Evolutionary conservation across 1,284 basidiomycete species (phyloP).

Genomic region (Vanrija sp.): DNA sequence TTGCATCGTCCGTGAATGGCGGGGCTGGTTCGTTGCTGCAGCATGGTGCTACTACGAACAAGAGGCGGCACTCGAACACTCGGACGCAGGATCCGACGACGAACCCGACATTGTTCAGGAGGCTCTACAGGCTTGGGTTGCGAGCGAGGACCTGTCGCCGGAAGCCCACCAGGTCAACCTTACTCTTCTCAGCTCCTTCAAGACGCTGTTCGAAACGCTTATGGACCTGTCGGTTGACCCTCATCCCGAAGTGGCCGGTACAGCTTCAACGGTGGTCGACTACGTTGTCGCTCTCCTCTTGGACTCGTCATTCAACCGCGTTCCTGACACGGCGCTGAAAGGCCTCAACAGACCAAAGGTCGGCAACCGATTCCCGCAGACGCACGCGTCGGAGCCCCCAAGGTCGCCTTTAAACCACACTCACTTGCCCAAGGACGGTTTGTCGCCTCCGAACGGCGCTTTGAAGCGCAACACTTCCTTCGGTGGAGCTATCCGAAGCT

Average conservation of each 20-base stretch:
- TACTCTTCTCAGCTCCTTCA: conserved; percentile 80
- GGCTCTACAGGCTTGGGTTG: conserved; percentile 74
- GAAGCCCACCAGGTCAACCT: conserved; percentile 75
- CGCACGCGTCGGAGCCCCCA: not conserved
- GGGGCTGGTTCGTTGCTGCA: conserved; percentile 91
- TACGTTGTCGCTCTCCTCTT: conserved; percentile 85
- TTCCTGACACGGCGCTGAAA: conserved; percentile 63
- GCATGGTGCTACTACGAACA: conserved; percentile 91
- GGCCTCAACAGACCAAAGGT: conserved; percentile 31
- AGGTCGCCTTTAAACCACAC: not conserved
- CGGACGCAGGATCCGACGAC: conserved; percentile 51
- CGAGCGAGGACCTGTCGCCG: conserved; percentile 51
- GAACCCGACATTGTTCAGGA: conserved; percentile 54
- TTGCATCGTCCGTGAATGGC: conserved; percentile 90
- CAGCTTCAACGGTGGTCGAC: conserved; percentile 87
- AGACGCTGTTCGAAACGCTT: conserved; percentile 84
- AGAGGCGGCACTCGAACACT: conserved; percentile 53
- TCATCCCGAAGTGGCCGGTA: conserved; percentile 83
- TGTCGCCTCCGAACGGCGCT: conserved; percentile 43
- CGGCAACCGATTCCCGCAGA: conserved; percentile 7
- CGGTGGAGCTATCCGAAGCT: conserved; percentile 71
- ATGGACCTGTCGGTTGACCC: conserved; percentile 90
- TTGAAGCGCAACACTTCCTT: conserved; percentile 77
- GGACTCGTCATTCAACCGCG: conserved; percentile 75
- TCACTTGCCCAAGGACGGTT: no score